Percentiles rank a stretch among this genome's conserved stretches.
Conservation (phyloP, 2,329 filamentous ascomycete species). For the Sclerotiophoma versabilis region DNA sequence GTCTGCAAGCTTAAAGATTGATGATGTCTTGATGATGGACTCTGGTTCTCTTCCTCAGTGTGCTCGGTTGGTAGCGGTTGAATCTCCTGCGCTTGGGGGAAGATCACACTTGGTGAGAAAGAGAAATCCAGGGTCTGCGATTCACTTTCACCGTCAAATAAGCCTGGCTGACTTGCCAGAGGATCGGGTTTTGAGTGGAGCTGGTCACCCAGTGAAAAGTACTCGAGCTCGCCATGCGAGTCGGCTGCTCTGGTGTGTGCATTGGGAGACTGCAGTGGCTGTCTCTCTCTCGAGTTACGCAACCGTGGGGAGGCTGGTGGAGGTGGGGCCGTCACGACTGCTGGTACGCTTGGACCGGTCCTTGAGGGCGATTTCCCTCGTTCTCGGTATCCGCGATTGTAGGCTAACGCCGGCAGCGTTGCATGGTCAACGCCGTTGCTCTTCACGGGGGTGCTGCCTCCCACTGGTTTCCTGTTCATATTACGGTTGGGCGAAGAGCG, state of each 20-base stretch:
- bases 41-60: constrained; percentile 2
- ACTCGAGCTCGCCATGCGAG: constrained; percentile 31
- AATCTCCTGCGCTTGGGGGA: constrained; percentile 12
- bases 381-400: constrained; percentile 43
- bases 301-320: constrained; percentile 43
- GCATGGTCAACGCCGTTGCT: constrained; percentile 25
- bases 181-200: constrained; percentile 5
- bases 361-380: constrained; percentile 40
- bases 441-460: constrained; percentile 7
- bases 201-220: constrained; percentile 30
- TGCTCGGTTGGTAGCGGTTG: constrained; percentile 3
- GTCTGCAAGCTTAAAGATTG: constrained; percentile 40
- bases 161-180: constrained; percentile 6
- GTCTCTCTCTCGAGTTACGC: constrained; percentile 45
- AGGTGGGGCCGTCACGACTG: constrained; percentile 40
- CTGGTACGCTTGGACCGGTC: constrained; percentile 36
- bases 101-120: constrained; percentile 14
- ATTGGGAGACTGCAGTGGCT: constrained; percentile 37
- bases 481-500: constrained; percentile 37
- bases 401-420: constrained; percentile 37
- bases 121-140: constrained; percentile 19
- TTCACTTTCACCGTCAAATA: constrained; percentile 19
- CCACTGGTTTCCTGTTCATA: constrained; percentile 27
- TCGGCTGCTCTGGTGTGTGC: constrained; percentile 22
- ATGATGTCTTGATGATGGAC: constrained; percentile 14